Evolutionary conservation across 2,329 filamentous ascomycete species (phyloP).

Genomic region (Didymella pinodella): DNA sequence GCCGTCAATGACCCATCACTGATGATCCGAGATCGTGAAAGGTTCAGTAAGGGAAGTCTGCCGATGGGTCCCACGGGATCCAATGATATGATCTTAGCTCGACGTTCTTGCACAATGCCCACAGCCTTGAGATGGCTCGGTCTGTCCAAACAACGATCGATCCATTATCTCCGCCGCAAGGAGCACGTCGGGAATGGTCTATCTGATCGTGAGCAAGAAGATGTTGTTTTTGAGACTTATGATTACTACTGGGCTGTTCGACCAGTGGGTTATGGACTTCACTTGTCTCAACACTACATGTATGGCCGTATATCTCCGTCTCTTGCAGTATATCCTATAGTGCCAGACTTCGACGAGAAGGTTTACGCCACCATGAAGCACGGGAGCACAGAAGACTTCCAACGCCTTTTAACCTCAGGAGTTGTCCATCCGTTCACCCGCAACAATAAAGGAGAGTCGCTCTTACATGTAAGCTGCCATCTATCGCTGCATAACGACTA

Average conservation of each 20-base stretch:
- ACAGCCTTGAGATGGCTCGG: too few species aligned
- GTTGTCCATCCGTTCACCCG: background rate
- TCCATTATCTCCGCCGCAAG: too few species aligned
- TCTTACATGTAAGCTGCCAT: background rate
- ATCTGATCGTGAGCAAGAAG: background rate
- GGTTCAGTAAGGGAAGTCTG: too few species aligned
- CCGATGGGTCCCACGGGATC: too few species aligned
- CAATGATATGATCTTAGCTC: too few species aligned
- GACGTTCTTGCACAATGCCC: too few species aligned
- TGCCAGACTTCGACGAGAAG: background rate
- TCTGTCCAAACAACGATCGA: too few species aligned
- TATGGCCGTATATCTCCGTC: background rate
- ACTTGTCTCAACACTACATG: background rate
- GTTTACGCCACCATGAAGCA: background rate
- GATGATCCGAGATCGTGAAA: too few species aligned
- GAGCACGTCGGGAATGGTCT: too few species aligned
- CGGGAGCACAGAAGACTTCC: background rate
- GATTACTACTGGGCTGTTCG: background rate
- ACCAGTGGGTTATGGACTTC: background rate
- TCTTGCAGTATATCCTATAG: background rate
- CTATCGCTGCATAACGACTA: too few species aligned
- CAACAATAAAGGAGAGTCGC: background rate
- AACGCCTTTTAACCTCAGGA: background rate
- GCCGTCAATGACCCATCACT: too few species aligned
- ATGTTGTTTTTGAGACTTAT: background rate